These are phyloP conservation scores for Penicillium canariense DNA, from an alignment of 495 filamentous ascomycete species.

Conservation along the genomic window DNA sequence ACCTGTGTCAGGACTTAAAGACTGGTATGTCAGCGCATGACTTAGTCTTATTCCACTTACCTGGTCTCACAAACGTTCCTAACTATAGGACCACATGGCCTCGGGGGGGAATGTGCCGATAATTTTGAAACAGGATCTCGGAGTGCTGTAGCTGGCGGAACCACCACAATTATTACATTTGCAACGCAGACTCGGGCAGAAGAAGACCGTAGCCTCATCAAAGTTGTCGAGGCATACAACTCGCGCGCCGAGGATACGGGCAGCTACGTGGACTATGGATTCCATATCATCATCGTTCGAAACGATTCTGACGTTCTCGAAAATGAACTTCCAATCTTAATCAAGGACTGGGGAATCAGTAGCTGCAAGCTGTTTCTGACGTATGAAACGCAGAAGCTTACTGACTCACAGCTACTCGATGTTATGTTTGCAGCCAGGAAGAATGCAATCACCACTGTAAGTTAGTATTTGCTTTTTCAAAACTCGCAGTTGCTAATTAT, in stretches of 20 bases:
- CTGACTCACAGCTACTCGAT: conserved; percentile 16
- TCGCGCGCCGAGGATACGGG: conserved; percentile 9
- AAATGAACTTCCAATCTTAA: conserved; percentile 13
- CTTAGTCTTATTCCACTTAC: background rate
- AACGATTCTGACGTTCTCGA: conserved; percentile 10
- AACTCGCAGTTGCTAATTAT: background rate
- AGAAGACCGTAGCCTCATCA: conserved; percentile 5
- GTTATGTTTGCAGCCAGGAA: conserved; percentile 13
- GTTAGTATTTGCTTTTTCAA: background rate
- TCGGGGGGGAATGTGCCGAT: conserved; percentile 15
- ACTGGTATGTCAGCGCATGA: conserved; percentile 1
- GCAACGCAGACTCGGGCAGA: conserved; percentile 29
- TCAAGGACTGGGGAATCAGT: conserved; percentile 14
- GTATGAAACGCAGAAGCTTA: conserved; percentile 12
- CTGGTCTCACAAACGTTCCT: background rate
- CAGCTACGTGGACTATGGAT: conserved; percentile 14
- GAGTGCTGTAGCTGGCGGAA: conserved; percentile 55
- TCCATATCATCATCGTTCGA: conserved; percentile 16
- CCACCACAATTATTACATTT: conserved; percentile 58
- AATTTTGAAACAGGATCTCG: conserved; percentile 29
- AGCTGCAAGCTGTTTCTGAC: conserved; percentile 19
- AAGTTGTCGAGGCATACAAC: conserved; percentile 10
- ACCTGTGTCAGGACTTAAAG: conserved; percentile 25
- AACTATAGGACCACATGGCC: conserved; percentile 9
- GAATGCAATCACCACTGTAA: conserved; percentile 15